Evolutionary conservation across 2,329 filamentous ascomycete genomes (phyloP).

Genomic region (Colletotrichum gloeosporioides): DNA sequence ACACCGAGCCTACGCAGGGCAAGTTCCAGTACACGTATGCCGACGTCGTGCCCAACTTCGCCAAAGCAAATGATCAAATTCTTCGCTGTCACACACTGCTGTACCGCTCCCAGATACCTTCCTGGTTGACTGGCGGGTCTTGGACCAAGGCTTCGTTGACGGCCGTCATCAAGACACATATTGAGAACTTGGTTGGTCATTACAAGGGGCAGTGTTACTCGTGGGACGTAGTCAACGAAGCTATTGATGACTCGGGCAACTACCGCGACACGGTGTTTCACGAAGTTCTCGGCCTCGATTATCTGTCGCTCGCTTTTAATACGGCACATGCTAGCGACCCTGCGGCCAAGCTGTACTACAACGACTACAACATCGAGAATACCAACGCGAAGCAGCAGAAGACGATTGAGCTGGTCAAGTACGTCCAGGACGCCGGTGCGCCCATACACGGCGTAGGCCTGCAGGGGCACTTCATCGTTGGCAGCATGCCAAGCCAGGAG

Average conservation of each 20-base stretch:
- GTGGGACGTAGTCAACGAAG: conserved; percentile 60
- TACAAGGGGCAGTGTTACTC: conserved; percentile 51
- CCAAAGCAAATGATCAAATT: conserved; percentile 11
- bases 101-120: conserved; percentile 51
- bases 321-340: conserved; percentile 47
- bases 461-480: conserved; percentile 54
- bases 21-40: conserved; percentile 64
- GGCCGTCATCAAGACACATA: conserved; percentile 54
- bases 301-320: conserved; percentile 50
- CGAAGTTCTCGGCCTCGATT: conserved; percentile 47
- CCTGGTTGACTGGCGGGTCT: conserved; percentile 42
- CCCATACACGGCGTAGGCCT: conserved; percentile 60
- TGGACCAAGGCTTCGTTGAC: conserved; percentile 42
- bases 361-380: conserved; percentile 55
- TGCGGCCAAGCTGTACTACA: conserved; percentile 42
- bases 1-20: conserved; percentile 61
- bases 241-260: conserved; percentile 47
- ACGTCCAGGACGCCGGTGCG: conserved; percentile 40
- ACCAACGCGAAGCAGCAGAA: conserved; percentile 57
- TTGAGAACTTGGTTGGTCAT: conserved; percentile 50
- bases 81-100: conserved; percentile 57
- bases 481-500: conserved; percentile 43
- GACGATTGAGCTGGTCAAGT: conserved; percentile 38
- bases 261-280: conserved; percentile 43
- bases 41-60: conserved; percentile 57